These are phyloP conservation scores for Nicotiana rustica DNA, from an alignment of 305 asterid genomes.

Conservation along the genomic window DNA sequence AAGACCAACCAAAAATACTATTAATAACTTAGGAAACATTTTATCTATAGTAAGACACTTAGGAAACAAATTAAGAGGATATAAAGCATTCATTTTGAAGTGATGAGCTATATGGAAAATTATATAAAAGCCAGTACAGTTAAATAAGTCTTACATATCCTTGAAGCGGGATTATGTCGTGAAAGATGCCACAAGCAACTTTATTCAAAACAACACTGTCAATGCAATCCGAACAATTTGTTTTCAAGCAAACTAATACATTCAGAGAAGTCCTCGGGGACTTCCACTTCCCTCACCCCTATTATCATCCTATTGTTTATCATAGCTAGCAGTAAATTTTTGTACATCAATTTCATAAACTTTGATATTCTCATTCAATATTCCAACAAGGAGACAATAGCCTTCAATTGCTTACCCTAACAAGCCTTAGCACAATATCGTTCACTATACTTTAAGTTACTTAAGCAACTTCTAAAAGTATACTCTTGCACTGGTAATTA, in stretches of 20 bases:
- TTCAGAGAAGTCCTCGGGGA: neutral
- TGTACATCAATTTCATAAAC: neutral
- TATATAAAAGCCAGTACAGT: neutral
- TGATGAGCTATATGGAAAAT: neutral
- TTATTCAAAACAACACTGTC: neutral
- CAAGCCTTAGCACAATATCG: neutral
- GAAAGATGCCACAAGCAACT: slow-evolving; percentile 3
- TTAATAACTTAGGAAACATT: neutral
- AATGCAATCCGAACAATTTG: neutral
- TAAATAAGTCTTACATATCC: neutral
- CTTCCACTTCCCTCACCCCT: slow-evolving; percentile 13
- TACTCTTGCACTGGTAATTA: neutral
- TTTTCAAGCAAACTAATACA: neutral
- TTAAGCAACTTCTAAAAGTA: neutral
- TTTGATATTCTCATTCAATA: neutral
- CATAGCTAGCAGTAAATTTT: neutral
- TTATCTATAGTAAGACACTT: neutral
- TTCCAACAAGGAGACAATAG: neutral
- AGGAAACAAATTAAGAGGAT: slow-evolving; percentile 1
- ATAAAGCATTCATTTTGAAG: neutral
- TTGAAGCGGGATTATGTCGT: neutral
- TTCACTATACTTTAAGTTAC: neutral
- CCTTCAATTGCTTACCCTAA: neutral
- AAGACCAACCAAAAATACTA: slow-evolving; percentile 25
- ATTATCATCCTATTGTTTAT: slow-evolving; percentile 8